Percentiles rank a stretch among this genome's conserved stretches.
Conservation (phyloP, 129 eudicot genomes). For the Arctium minus region DNA sequence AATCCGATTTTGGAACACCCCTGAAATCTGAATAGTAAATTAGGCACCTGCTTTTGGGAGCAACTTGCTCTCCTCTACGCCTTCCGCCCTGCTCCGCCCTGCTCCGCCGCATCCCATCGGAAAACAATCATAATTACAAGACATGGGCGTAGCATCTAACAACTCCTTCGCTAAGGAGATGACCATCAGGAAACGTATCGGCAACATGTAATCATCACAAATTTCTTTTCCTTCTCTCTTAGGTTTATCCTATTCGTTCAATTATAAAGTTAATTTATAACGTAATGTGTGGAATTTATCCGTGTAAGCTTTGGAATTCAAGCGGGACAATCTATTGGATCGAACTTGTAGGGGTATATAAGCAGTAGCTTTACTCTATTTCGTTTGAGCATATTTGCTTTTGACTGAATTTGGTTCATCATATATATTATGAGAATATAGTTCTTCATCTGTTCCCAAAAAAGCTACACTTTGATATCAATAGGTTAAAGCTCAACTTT, state of each 20-base stretch:
- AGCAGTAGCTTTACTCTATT: neutral
- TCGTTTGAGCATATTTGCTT: neutral
- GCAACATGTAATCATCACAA: slow-evolving; percentile 48
- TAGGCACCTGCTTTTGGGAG: neutral
- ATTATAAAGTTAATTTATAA: neutral
- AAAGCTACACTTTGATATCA: neutral
- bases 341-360: neutral
- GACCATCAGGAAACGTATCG: slow-evolving; percentile 71
- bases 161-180: slow-evolving; percentile 82
- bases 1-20: neutral
- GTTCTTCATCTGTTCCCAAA: neutral
- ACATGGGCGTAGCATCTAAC: slow-evolving; percentile 70
- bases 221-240: neutral
- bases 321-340: neutral
- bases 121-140: neutral
- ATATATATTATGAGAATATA: neutral
- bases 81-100: slow-evolving; percentile 1
- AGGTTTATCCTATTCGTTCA: slow-evolving; percentile 1
- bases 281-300: neutral
- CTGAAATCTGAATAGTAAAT: neutral
- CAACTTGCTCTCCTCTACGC: neutral
- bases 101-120: slow-evolving; percentile 20
- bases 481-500: neutral
- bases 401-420: neutral
- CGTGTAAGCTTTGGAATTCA: neutral